Conservation (phyloP, 2,329 filamentous ascomycete genomes). For the Aspergillus hortae region DNA sequence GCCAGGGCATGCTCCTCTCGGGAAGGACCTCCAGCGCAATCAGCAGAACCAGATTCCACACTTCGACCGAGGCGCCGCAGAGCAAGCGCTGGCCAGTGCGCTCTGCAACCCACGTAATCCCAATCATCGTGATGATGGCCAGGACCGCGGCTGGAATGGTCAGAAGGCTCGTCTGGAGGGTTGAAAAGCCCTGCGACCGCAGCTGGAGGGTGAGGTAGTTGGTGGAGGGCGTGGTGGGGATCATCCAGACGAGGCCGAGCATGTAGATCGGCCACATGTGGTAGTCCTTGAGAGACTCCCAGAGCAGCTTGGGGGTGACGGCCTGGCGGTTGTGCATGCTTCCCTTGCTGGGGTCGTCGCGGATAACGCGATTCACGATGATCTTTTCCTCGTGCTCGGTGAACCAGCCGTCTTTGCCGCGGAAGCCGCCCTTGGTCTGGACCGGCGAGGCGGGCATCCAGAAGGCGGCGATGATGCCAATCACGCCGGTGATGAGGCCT, state of each 20-base stretch:
- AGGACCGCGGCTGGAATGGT: constrained; percentile 54
- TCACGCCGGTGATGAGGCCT: constrained; percentile 42
- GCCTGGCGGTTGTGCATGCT: constrained; percentile 33
- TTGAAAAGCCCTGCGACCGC: constrained; percentile 49
- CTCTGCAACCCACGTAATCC: constrained; percentile 49
- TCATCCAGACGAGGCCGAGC: constrained; percentile 52
- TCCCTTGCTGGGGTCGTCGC: constrained; percentile 44
- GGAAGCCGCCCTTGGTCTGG: constrained; percentile 58
- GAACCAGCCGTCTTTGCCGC: constrained; percentile 60
- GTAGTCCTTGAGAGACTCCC: constrained; percentile 46
- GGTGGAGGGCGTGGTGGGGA: constrained; percentile 42
- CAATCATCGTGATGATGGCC: constrained; percentile 53
- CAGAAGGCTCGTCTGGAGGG: constrained; percentile 53
- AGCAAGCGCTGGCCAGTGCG: constrained; percentile 51
- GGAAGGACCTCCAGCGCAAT: constrained; percentile 47
- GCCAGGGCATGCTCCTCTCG: constrained; percentile 46
- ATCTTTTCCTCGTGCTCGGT: constrained; percentile 49
- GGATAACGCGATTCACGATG: constrained; percentile 38
- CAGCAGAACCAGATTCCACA: constrained; percentile 51
- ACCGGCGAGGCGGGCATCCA: constrained; percentile 47
- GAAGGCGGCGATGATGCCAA: constrained; percentile 51
- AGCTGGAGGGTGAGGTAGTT: constrained; percentile 28
- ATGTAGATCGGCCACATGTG: constrained; percentile 50
- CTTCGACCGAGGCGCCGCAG: constrained; percentile 48
- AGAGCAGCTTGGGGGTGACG: constrained; percentile 30